Evolutionary conservation across 495 filamentous ascomycete genomes (phyloP).

Genomic region (Thozetella sp.): DNA sequence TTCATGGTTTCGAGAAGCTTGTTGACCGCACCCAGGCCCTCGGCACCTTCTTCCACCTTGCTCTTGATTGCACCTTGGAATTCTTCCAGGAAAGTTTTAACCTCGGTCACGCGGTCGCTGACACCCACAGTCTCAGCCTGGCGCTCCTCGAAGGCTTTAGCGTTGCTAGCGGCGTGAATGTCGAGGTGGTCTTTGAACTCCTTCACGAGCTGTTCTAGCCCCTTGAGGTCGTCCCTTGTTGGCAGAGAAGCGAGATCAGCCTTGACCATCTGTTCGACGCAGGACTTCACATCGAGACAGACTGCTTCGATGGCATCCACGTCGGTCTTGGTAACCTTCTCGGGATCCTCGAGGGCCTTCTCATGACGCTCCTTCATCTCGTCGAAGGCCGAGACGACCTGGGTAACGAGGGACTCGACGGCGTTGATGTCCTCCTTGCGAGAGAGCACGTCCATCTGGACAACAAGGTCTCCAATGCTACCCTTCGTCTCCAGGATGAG

Average conservation of each 20-base stretch:
- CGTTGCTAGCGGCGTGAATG: slow-evolving; percentile 69
- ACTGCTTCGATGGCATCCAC: slow-evolving; percentile 76
- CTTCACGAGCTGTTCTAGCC: slow-evolving; percentile 58
- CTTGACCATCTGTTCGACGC: slow-evolving; percentile 70
- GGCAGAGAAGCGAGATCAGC: slow-evolving; percentile 67
- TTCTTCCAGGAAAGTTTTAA: slow-evolving; percentile 52
- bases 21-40: slow-evolving; percentile 48
- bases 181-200: slow-evolving; percentile 73
- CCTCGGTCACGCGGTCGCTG: slow-evolving; percentile 49
- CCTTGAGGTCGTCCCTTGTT: slow-evolving; percentile 60
- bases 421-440: slow-evolving; percentile 76
- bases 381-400: slow-evolving; percentile 71
- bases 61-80: slow-evolving; percentile 47
- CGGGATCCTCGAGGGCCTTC: slow-evolving; percentile 62
- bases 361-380: slow-evolving; percentile 71
- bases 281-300: slow-evolving; percentile 77
- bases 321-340: slow-evolving; percentile 75
- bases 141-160: slow-evolving; percentile 79
- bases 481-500: slow-evolving; percentile 73
- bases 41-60: slow-evolving; percentile 52
- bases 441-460: slow-evolving; percentile 62
- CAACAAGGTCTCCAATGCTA: slow-evolving; percentile 57
- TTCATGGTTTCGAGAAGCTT: slow-evolving; percentile 64
- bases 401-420: slow-evolving; percentile 75
- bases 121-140: slow-evolving; percentile 52